phyloP scores from a whole-genome alignment of 176 grass and related monocot species.

The Cenchrus fungigraminus region DNA sequence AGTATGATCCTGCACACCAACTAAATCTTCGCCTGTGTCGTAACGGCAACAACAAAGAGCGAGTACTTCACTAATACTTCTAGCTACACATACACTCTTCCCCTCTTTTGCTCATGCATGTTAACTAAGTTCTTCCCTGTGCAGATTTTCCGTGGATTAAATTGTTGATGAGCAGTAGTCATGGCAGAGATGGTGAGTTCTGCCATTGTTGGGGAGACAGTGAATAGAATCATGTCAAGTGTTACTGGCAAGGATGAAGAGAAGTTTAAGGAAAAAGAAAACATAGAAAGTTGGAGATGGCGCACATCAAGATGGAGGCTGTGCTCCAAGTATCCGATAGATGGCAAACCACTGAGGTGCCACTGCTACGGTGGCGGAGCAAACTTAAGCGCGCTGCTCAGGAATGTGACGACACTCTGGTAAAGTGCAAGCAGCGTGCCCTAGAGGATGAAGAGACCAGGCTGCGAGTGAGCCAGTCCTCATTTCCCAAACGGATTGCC shows the following conservation, averaged over 20 bases:
- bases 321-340: not conserved
- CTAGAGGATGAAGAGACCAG: not conserved
- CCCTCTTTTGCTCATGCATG: not conserved
- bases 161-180: not conserved
- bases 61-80: not conserved
- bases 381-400: not conserved
- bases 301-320: conserved; percentile 5
- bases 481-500: conserved; percentile 11
- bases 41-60: not conserved
- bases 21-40: not conserved
- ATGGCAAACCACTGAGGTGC: not conserved
- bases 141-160: not conserved
- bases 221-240: not conserved
- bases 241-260: not conserved
- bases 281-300: conserved; percentile 29
- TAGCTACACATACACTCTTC: not conserved
- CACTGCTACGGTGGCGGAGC: not conserved
- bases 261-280: not conserved
- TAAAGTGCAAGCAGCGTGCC: not conserved
- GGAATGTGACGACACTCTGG: not conserved
- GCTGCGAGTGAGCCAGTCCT: not conserved
- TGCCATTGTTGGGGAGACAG: not conserved
- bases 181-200: conserved; percentile 24
- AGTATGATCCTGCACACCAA: not conserved
- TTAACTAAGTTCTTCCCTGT: not conserved